Conservation (phyloP, 768 basidiomycete species). For the Russula brevipes region DNA sequence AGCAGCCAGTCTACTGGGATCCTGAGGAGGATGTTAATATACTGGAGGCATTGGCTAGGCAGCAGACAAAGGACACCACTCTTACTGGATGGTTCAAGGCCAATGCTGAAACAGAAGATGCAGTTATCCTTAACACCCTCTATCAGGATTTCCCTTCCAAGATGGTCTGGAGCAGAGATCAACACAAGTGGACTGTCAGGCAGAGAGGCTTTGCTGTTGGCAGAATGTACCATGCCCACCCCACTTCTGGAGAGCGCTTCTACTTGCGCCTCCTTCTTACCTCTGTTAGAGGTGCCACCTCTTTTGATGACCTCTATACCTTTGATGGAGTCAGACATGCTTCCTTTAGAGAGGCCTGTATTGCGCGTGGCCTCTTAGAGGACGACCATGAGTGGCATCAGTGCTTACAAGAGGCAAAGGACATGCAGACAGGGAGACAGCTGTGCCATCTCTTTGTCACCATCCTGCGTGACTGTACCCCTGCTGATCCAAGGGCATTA, state of each 20-base stretch:
- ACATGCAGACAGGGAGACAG: too few species aligned
- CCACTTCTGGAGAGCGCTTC: background rate
- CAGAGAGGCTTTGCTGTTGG: conserved; percentile 24
- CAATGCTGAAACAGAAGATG: conserved; percentile 16
- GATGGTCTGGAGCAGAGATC: conserved; percentile 26
- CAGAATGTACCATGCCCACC: background rate
- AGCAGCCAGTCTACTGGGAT: conserved; percentile 37
- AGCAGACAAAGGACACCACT: conserved; percentile 30
- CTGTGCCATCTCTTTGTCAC: too few species aligned
- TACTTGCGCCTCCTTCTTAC: background rate
- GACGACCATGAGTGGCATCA: conserved; percentile 39
- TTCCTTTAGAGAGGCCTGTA: conserved; percentile 41
- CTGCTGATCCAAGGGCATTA: too few species aligned
- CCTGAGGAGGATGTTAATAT: conserved; percentile 28
- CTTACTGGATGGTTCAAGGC: conserved; percentile 33
- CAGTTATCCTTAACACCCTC: conserved; percentile 39
- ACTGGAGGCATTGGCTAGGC: conserved; percentile 19
- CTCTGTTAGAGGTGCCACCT: background rate
- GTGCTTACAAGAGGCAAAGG: too few species aligned
- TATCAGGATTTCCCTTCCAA: conserved; percentile 25
- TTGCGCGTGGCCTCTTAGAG: conserved; percentile 38
- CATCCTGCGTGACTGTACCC: too few species aligned
- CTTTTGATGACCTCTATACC: conserved; percentile 14
- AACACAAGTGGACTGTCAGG: conserved; percentile 32
- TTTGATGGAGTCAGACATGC: conserved; percentile 27